Percentiles rank a stretch among this genome's conserved stretches.
Evolutionary conservation across 148 eudicot species (phyloP).

Genomic region (Limonium bicolor): DNA sequence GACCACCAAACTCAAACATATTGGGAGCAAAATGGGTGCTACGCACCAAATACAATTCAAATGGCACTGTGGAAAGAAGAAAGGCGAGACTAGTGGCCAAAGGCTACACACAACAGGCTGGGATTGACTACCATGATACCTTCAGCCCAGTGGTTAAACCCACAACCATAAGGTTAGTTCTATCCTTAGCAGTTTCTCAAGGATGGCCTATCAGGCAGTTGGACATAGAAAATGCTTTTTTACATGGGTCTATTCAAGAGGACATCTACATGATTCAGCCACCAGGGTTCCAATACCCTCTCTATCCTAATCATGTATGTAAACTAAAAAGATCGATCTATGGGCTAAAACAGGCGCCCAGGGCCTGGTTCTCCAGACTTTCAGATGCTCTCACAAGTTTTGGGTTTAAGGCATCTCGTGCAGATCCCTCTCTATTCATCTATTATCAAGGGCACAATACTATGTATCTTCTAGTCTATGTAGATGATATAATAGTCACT

Average conservation of each 20-base stretch:
- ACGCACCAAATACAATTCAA: background rate
- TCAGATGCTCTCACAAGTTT: too few species aligned
- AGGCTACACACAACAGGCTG: background rate
- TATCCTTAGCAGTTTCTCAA: background rate
- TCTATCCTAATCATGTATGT: too few species aligned
- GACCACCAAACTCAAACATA: background rate
- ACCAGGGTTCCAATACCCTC: too few species aligned
- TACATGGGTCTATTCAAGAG: background rate
- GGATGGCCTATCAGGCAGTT: background rate
- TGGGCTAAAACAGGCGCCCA: too few species aligned
- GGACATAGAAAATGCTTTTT: background rate
- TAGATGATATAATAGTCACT: too few species aligned
- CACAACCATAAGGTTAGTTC: background rate
- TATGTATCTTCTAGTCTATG: too few species aligned
- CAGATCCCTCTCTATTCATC: too few species aligned
- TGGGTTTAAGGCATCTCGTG: too few species aligned
- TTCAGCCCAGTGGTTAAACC: background rate
- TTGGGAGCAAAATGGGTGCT: background rate
- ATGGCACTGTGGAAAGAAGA: background rate
- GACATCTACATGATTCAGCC: too few species aligned
- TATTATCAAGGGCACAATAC: too few species aligned
- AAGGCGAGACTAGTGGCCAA: background rate
- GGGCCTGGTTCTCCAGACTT: too few species aligned
- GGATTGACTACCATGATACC: background rate
- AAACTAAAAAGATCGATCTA: too few species aligned